phyloP scores from a whole-genome alignment of 495 filamentous ascomycete genomes.

The Parathielavia hyrcaniae region DNA sequence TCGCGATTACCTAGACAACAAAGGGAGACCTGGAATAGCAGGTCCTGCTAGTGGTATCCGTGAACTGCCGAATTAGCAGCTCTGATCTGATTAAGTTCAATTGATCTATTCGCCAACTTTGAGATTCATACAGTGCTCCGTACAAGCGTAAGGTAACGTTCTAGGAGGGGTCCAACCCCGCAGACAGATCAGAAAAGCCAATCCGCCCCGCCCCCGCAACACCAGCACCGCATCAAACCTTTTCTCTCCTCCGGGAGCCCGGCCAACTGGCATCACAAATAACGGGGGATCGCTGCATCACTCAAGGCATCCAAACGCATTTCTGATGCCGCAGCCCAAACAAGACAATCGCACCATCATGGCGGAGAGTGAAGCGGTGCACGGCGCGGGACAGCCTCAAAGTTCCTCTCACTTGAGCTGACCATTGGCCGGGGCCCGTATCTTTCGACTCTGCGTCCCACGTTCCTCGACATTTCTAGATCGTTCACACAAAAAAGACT shows the following conservation, averaged over 20 bases:
- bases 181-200: not conserved
- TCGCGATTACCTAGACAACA: not conserved
- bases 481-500: constrained; percentile 1
- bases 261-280: not conserved
- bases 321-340: not conserved
- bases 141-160: too few relatives aligned
- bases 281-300: constrained; percentile 2
- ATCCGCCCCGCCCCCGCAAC: not conserved
- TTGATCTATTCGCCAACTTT: too few relatives aligned
- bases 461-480: not conserved
- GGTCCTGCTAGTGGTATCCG: too few relatives aligned
- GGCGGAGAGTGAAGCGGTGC: not conserved
- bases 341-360: not conserved
- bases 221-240: too few relatives aligned
- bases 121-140: too few relatives aligned
- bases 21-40: too few relatives aligned
- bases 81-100: too few relatives aligned
- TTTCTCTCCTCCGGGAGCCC: not conserved
- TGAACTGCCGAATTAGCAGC: too few relatives aligned
- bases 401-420: not conserved
- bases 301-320: not conserved
- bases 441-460: not conserved
- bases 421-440: not conserved
- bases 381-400: not conserved
- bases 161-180: not conserved